Percentiles rank a stretch among this genome's conserved stretches.
Evolutionary conservation across 176 grass and related monocot genomes (phyloP).

Genomic region (Triticum aestivum): IWGSC_CS_RefSeq_v2.1 NC_057806.1:668432817-668433316

Average conservation of each 20-base stretch:
- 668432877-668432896: constrained; percentile 94
- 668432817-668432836: constrained; percentile 85
- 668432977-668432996: background rate
- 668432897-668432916: constrained; percentile 85
- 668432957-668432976: constrained; percentile 77
- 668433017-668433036: background rate
- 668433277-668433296: constrained; percentile 50
- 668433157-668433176: constrained; percentile 97
- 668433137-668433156: constrained; percentile 94
- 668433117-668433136: constrained; percentile 91
- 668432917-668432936: constrained; percentile 62
- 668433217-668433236: background rate
- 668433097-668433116: constrained; percentile 79
- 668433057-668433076: constrained; percentile 95
- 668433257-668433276: background rate
- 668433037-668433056: constrained; percentile 32
- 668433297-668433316: constrained; percentile 72
- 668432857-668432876: constrained; percentile 93
- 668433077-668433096: constrained; percentile 76
- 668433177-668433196: constrained; percentile 89
- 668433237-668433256: background rate
- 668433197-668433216: constrained; percentile 20
- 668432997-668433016: background rate
- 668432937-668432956: constrained; percentile 72
- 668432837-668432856: constrained; percentile 85